Conservation (phyloP, 176 grass and related monocot genomes). For the Pontederia paniculata region DNA sequence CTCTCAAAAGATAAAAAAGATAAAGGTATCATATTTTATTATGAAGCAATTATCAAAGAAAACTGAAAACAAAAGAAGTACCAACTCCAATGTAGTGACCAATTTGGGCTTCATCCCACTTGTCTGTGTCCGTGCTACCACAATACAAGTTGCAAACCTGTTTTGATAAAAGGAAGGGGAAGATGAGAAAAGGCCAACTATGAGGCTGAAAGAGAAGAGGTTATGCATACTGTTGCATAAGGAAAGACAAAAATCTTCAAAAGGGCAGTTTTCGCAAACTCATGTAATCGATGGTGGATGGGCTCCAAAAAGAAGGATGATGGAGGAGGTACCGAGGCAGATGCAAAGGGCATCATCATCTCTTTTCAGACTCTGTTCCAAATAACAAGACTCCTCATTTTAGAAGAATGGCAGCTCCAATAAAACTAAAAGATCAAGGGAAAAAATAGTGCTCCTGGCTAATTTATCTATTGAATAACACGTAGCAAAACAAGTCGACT, state of each 20-base stretch:
- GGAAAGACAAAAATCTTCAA: conserved; percentile 85
- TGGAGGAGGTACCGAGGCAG: background rate
- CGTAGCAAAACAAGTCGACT: too few species aligned
- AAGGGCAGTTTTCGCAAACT: conserved; percentile 59
- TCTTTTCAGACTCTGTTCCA: too few species aligned
- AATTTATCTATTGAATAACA: too few species aligned
- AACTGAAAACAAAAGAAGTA: conserved; percentile 1
- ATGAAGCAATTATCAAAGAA: too few species aligned
- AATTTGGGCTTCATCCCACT: conserved; percentile 69
- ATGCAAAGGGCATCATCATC: background rate
- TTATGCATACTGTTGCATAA: conserved; percentile 47
- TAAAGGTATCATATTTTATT: background rate
- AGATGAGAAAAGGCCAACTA: conserved; percentile 3
- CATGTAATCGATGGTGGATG: conserved; percentile 44
- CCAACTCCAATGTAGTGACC: conserved; percentile 78
- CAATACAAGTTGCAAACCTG: conserved; percentile 83
- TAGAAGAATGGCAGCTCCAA: too few species aligned
- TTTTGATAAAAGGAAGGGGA: background rate
- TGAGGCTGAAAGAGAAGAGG: background rate
- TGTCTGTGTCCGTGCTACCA: conserved; percentile 34
- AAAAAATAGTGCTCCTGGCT: too few species aligned
- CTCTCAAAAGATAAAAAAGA: background rate
- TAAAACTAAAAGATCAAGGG: too few species aligned
- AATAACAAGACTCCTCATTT: too few species aligned
- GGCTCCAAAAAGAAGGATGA: conserved; percentile 2